phyloP scores from a whole-genome alignment of 2,329 filamentous ascomycete genomes.

The Aspergillus udagawae region DNA sequence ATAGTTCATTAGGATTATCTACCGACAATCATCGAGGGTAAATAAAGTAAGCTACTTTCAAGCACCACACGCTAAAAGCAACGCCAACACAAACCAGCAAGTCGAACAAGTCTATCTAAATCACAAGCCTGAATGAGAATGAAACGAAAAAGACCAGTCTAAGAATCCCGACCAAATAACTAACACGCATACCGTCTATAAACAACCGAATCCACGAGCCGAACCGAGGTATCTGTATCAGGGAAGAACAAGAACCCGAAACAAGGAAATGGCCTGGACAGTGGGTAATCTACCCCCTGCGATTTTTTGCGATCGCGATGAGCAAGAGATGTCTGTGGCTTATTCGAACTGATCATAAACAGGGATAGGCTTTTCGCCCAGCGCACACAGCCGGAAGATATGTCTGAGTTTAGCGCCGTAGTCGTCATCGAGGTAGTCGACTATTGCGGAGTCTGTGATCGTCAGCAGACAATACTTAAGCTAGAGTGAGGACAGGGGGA shows the following conservation, averaged over 20 bases:
- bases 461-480: slow-evolving; percentile 4
- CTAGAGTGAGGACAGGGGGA: neutral
- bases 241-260: neutral
- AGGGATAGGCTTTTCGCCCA: slow-evolving; percentile 49
- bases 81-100: slow-evolving; percentile 1
- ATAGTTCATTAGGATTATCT: neutral
- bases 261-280: neutral
- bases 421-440: slow-evolving; percentile 48
- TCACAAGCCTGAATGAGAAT: neutral
- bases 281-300: too few species aligned
- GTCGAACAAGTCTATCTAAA: neutral
- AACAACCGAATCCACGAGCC: slow-evolving; percentile 3
- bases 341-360: slow-evolving; percentile 35
- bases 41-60: neutral
- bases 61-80: neutral
- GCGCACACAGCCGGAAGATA: slow-evolving; percentile 48
- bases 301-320: too few species aligned
- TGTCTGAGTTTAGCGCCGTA: slow-evolving; percentile 45
- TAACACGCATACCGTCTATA: slow-evolving; percentile 16
- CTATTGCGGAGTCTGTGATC: slow-evolving; percentile 46
- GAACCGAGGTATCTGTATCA: slow-evolving; percentile 15
- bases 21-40: neutral
- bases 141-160: slow-evolving; percentile 1
- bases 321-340: neutral
- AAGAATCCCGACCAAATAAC: slow-evolving; percentile 5